Evolutionary conservation across 2,329 filamentous ascomycete species (phyloP).

Genomic region (Aureobasidium sp.): DNA sequence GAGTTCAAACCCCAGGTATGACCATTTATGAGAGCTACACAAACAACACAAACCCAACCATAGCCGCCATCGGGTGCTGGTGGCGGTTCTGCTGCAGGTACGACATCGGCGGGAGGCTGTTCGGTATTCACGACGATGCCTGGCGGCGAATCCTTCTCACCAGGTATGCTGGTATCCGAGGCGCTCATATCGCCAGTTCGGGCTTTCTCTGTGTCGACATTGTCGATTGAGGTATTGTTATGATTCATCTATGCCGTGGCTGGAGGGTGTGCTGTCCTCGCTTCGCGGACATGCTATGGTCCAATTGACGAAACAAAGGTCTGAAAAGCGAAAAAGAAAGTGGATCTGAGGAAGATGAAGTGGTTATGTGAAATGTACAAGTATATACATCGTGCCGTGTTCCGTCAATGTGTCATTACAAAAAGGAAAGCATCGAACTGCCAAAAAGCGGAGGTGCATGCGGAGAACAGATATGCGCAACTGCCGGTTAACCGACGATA

Average conservation of each 20-base stretch:
- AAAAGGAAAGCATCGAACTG: neutral
- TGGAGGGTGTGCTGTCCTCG: neutral
- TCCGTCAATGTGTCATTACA: neutral
- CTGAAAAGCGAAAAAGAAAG: neutral
- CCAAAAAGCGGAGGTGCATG: slow-evolving; percentile 1
- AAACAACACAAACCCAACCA: slow-evolving; percentile 46
- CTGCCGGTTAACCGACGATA: neutral
- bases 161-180: neutral
- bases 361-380: neutral
- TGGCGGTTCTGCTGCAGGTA: neutral
- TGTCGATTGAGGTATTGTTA: neutral
- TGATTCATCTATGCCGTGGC: neutral
- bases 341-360: too few species aligned
- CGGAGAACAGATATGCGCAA: neutral
- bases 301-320: neutral
- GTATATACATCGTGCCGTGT: neutral
- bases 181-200: neutral
- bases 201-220: neutral
- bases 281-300: neutral
- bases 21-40: slow-evolving; percentile 35
- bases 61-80: slow-evolving; percentile 45
- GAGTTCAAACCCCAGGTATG: slow-evolving; percentile 37
- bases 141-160: neutral
- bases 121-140: neutral
- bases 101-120: neutral